Evolutionary conservation across 495 filamentous ascomycete species (phyloP), one percentile per base, ranked within the genome.

Genomic region (Hypoxylon trugodes): DNA sequence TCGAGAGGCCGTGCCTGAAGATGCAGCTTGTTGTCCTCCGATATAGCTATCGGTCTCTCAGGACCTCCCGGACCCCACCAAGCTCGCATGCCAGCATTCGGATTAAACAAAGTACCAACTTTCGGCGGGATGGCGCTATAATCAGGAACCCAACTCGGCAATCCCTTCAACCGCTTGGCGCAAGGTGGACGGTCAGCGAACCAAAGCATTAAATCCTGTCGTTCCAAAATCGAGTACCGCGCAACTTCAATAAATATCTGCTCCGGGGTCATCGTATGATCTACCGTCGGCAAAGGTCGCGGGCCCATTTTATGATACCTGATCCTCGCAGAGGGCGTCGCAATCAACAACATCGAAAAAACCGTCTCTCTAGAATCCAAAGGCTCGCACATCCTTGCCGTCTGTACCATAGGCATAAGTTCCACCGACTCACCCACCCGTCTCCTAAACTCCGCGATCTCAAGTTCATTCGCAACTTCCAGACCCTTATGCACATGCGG

Each of bases 121-220:
- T 28, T 18, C 1, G 65, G 65, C 21, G 46, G 40, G 6, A 53
- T 30, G 24, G 64, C 43, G 41, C 51, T 48, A 36, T 51, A 71
- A 35, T 71, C 69, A 0, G 66, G 59, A n/a, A 67, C 69, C 69
- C 69, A 71, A 22, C 21, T 63, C 36, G 66, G 66, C 7, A 71
- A 59, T 1, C 64, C 61, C 28, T 32, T 49, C 10, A 60, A 4
- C n/a, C 66, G 50, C 18, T 32, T 33, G 3, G 54, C 35, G 51
- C 56, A 46, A 1, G 63, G 63, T 15, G 60, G 59, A 8, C 65
- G 59, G 24, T 63, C 59, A 13, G 0, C n/a, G 4, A 6, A 21
- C 65, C 65, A 68, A 4, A 68, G 19, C 33, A 62, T 48, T 2
- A 64, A 4, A 36, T 68, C 59, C 49, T 68, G 65, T n/a, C 60